Evolutionary conservation across 306 rosid species (phyloP), one percentile per base, ranked within the genome.

Genomic region (Prosopis cineraria): DNA sequence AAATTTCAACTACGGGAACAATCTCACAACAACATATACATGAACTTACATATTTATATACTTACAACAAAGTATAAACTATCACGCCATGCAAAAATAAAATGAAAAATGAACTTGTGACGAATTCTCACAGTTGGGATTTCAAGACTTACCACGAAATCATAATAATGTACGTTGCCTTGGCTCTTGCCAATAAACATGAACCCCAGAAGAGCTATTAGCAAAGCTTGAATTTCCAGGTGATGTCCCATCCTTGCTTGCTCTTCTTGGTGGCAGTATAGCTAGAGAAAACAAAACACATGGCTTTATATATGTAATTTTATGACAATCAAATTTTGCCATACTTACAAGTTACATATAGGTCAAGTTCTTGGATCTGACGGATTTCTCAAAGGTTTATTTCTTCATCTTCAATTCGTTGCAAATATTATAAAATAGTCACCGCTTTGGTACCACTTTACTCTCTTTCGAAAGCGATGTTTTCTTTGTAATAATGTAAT

Each of bases 121-220:
- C 52, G 1, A 52, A 52, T 3, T 53, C 22, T 53, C 22, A n/a
- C 0, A n/a, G 7, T 20, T 8, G 9, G 34, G 7, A 25, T 25
- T 56, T 25, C 34, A 58, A 2, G 65, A 17, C 60, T 19, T 60
- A 74, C 70, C 1, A 74, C 33, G 34, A 74, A 60, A 45, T 74
- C 78, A 74, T 41, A 74, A 31, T 74, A n/a, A 59, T 74, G 78
- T 30, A 43, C 44, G 7, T 74, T 74, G 66, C 58, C 78, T 5
- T 36, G 73, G 36, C 53, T 36, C 34, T 36, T 37, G 82, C 78
- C 25, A 22, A 72, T 0, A 41, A 59, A 40, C 34, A 79, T 9
- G 29, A 47, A 71, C 6, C 56, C 62, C 43, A 71, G 53, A 24
- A 78, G 5, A 9, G 63, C 19, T 17, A 78, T 40, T 19, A 70